Base-by-base conservation (phyloP, 1,139 yeast species). In the Kluyveromyces sp. region DNA sequence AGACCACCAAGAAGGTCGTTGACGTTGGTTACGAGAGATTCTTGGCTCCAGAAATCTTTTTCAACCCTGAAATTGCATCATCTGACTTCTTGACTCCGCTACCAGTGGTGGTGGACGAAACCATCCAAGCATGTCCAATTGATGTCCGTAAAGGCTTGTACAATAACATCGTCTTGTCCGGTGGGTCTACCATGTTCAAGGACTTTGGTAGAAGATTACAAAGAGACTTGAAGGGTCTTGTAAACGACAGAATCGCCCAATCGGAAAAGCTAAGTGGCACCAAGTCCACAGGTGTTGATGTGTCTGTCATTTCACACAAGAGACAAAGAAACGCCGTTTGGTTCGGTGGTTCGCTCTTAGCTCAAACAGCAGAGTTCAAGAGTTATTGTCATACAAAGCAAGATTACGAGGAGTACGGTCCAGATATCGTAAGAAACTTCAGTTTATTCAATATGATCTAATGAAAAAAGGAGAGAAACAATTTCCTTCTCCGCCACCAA, bases 161-260 rank as follows among this genome's bases (percentile, higher is more conserved):
- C 72, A 87, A 84, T 68, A 94, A 94, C 68, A 92, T 94, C 63
- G 99, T 94, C 29, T 75, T 88, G 50, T 83, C 94, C 27, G 96
- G 98, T 58, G 99, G 99, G 44, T 89, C 97, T 2, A 92, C 99
- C 28, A 92, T 92, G 98, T 94, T 94, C 68, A 89, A 89, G 64
- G 97, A 92, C 67, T 94, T 92, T 63, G 97, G 97, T 46, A 84
- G 97, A 71, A 81, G 99, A 69, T 75, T 94, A 57, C 98, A 94
- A 70, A 83, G 97, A 69, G 99, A 94, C 67, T 75, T 94, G 64
- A 88, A 89, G 69, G 67, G 78, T 5, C 74, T 94, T 56, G 97
- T 89, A 30, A 90, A 87, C 61, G 92, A 86, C 55, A 82, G 99
- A 69, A 88, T 92, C 53, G 81, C 81, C 48, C 74, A 77, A 51